Conservation (phyloP, 257 asterid genomes). For the Ligustrum vulgare region DNA sequence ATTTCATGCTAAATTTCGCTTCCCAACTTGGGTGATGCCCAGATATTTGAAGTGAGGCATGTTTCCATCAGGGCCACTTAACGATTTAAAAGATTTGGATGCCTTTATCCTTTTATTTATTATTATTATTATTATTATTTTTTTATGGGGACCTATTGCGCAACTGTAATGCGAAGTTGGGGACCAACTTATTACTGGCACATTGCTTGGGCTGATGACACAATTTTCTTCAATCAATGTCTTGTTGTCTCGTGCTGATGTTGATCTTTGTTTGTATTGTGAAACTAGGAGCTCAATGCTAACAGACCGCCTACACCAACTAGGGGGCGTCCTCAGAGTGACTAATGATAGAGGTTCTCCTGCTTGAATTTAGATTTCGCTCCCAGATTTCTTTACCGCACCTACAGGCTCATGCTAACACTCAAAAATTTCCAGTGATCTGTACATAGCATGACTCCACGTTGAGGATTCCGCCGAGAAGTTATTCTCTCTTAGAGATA, state of each 20-base stretch:
- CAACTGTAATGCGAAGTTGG: not conserved
- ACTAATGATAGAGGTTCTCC: constrained; percentile 90
- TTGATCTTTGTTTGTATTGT: not conserved
- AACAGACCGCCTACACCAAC: constrained; percentile 99
- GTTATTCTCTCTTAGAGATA: constrained; percentile 18
- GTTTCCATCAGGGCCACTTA: not conserved
- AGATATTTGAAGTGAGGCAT: not conserved
- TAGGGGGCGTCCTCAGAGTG: constrained; percentile 95
- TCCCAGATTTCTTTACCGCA: constrained; percentile 42
- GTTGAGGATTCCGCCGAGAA: constrained; percentile 31
- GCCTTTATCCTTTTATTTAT: no score
- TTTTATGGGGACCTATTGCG: not conserved
- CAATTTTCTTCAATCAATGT: not conserved
- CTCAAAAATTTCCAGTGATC: constrained; percentile 58
- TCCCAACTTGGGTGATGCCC: not conserved
- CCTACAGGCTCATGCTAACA: constrained; percentile 54
- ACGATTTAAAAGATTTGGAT: not conserved
- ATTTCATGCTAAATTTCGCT: not conserved
- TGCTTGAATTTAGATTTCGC: constrained; percentile 78
- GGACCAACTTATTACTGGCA: not conserved
- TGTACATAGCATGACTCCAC: constrained; percentile 60
- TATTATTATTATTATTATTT: no score
- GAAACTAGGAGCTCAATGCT: constrained; percentile 85
- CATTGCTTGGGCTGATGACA: not conserved
- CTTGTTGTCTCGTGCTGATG: not conserved